Base-by-base conservation (phyloP, 371 early-diverging fungal genomes). In the Paraphysoderma sedebokerense region DNA sequence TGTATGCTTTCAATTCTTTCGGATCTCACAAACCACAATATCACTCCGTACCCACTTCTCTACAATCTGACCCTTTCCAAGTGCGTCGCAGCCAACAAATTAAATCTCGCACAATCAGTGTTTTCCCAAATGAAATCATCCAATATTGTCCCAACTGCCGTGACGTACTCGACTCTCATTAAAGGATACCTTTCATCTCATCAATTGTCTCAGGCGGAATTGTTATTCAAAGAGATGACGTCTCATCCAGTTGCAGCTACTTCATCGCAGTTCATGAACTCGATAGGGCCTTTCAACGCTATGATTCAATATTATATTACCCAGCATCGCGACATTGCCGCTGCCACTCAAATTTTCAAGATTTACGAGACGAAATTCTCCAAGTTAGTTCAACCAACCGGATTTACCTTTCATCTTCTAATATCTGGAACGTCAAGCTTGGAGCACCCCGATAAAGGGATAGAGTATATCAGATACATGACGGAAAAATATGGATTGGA, bases 81-180 rank as follows among this genome's bases (percentile, higher is more conserved):
- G 12, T 28, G 30, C 11, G 42, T 42, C 3, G 42, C 42, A 17
- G 30, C n/a, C n/a, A n/a, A n/a, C n/a, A n/a, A n/a, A 20, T 22
- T 36, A n/a, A 20, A 36, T 5, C 37, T 36, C 37, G 37, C 37
- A 6, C 37, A 36, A 20, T n/a, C 42, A 0, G 30, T 42, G 28
- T 42, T 26, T 6, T 28, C n/a, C 0, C 42, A 13, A 5, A 42
- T 42, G 42, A 2, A 12, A 17, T 17, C 27, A 11, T 5, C 26
- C 6, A 20, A 22, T 9, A 31, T 28, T n/a, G 13, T 13, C 6
- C 42, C 42, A 17, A 42, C 42, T 32, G 42, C 42, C 42, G 42
- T 42, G 17, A 42, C 42, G 28, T 42, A 17, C 28, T 42, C 42
- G 28, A 42, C 42, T 28, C 42, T 42, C 11, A 42, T 42, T 32